These are phyloP conservation scores for Allium cepa DNA, from an alignment of 106 monocot species.

Conservation along the genomic window DNA sequence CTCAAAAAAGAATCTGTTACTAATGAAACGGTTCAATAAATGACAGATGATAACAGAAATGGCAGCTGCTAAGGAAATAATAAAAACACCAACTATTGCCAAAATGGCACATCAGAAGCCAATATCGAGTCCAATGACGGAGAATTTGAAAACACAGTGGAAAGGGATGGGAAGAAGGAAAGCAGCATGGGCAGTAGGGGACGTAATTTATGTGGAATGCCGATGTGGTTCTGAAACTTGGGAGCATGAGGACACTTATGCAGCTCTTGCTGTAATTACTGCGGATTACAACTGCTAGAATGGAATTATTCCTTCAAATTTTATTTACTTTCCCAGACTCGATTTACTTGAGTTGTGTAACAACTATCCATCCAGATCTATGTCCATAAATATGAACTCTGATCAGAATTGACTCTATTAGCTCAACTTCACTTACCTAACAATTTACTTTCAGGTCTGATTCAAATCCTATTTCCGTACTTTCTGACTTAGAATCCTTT, in stretches of 20 bases:
- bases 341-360: too few species aligned
- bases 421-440: too few species aligned
- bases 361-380: too few species aligned
- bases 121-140: slow-evolving; percentile 18
- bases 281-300: too few species aligned
- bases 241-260: slow-evolving; percentile 87
- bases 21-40: background rate
- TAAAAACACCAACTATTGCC: slow-evolving; percentile 33
- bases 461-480: too few species aligned
- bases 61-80: slow-evolving; percentile 48
- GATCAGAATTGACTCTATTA: too few species aligned
- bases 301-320: too few species aligned
- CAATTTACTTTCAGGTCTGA: too few species aligned
- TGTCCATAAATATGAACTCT: too few species aligned
- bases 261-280: slow-evolving; percentile 64
- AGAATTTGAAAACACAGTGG: background rate
- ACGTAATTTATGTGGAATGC: slow-evolving; percentile 24
- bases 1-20: slow-evolving; percentile 10
- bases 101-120: slow-evolving; percentile 9
- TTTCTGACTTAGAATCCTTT: too few species aligned
- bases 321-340: too few species aligned
- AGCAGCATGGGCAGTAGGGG: slow-evolving; percentile 10
- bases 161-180: slow-evolving; percentile 9
- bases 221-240: slow-evolving; percentile 76
- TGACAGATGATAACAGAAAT: background rate